Evolutionary conservation across 768 basidiomycete genomes (phyloP), one percentile per base, ranked within the genome.

Genomic region (Agrocybe chaxingu): DNA sequence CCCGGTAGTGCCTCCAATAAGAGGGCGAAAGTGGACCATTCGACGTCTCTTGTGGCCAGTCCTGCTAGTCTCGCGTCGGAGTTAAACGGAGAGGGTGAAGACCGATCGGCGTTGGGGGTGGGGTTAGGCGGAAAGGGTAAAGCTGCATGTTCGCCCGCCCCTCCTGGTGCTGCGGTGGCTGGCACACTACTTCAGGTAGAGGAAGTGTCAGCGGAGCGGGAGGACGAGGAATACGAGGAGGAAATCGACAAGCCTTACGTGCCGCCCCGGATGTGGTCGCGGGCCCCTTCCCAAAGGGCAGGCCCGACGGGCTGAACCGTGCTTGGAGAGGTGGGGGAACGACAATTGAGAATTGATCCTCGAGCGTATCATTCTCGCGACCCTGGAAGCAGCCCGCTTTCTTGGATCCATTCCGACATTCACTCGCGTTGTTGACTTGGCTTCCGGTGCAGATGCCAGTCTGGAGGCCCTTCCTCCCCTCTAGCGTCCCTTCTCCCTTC

Each of bases 1-100:
- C 30, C 24, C n/a, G 6, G 16, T 24, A 24, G 5, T 2, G 36
- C 49, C 13, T 45, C 54, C 44, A 53, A 57, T 19, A 64, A 62
- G 46, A 53, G 61, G 34, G 56, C 42, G 13, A 60, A 58, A 45
- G 53, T 62, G 39, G 55, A 55, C 31, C 44, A 46, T 38, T 38
- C 45, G 29, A 19, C 42, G 9, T 39, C 47, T 12, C 52, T 47
- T 19, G 51, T 54, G 32, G 45, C 38, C 11, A 50, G 50, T 37
- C 53, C 56, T 37, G 12, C 35, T 42, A 37, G 49, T 18, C 41
- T 43, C 10, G 42, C 32, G 16, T 35, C 49, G 34, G 19, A 37
- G 18, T 7, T 11, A 10, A 32, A 6, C 8, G 31, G 4, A 8
- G 48, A 44, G 29, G 49, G 34, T 7, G 31, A 9, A n/a, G n/a